Evolutionary conservation across 345 rosid species (phyloP).

Genomic region (Heritiera fomes): DNA sequence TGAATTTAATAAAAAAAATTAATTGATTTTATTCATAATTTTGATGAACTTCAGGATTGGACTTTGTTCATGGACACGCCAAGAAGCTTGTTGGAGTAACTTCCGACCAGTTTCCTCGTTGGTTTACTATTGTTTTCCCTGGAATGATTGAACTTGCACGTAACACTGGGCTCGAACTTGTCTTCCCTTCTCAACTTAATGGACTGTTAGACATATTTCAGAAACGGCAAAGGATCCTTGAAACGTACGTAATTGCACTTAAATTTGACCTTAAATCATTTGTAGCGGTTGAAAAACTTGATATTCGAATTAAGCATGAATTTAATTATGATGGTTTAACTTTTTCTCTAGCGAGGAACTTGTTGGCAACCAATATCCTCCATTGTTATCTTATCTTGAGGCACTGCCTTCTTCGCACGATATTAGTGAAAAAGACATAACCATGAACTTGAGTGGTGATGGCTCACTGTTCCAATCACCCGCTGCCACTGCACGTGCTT

Average conservation of each 20-base stretch:
- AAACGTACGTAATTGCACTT: constrained; percentile 39
- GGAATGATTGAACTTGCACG: constrained; percentile 49
- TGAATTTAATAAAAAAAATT: too few relatives aligned
- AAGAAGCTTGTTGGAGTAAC: constrained; percentile 34
- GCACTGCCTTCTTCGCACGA: constrained; percentile 30
- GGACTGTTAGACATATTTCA: constrained; percentile 19
- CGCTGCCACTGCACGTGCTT: constrained; percentile 64
- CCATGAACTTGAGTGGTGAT: constrained; percentile 29
- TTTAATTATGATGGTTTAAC: too few relatives aligned
- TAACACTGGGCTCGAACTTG: constrained; percentile 36
- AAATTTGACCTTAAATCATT: background rate
- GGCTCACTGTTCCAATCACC: constrained; percentile 71
- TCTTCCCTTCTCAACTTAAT: constrained; percentile 19
- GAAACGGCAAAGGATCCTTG: constrained; percentile 40
- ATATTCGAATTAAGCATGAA: too few relatives aligned
- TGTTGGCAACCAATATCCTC: constrained; percentile 30
- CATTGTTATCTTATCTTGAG: constrained; percentile 52
- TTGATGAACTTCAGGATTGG: constrained; percentile 35
- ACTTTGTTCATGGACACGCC: constrained; percentile 36
- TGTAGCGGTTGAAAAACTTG: too few relatives aligned
- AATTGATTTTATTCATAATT: background rate
- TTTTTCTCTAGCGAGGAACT: constrained; percentile 15
- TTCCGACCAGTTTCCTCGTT: constrained; percentile 40
- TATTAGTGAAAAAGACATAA: constrained; percentile 29
- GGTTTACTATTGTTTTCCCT: constrained; percentile 54